Conservation (phyloP, 2,329 filamentous ascomycete genomes). For the Beauveria rudraprayagi region DNA sequence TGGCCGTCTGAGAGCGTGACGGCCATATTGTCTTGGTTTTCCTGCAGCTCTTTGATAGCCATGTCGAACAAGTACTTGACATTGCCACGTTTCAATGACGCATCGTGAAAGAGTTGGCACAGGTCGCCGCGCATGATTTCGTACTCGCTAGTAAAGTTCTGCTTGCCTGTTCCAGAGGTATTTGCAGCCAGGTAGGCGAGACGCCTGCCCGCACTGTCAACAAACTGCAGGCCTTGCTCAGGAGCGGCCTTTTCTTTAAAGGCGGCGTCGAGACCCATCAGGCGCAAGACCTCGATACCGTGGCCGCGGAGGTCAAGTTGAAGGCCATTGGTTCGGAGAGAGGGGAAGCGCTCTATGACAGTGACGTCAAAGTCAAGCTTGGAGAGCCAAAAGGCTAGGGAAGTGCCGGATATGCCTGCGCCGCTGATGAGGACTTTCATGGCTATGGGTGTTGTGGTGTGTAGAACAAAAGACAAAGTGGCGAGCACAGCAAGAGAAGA, state of each 20-base stretch:
- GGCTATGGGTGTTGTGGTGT: neutral
- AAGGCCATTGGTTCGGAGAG: conserved; percentile 38
- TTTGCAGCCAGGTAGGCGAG: conserved; percentile 31
- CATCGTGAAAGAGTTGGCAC: conserved; percentile 33
- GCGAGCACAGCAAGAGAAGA: too few species aligned
- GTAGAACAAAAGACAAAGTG: neutral
- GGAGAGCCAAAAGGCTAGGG: conserved; percentile 42
- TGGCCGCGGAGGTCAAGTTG: conserved; percentile 47
- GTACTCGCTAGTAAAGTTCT: conserved; percentile 38
- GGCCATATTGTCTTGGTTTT: conserved; percentile 24
- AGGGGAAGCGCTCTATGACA: conserved; percentile 31
- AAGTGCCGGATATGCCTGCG: conserved; percentile 27
- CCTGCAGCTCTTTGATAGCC: conserved; percentile 17
- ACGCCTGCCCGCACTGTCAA: conserved; percentile 30
- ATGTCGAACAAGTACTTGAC: conserved; percentile 23
- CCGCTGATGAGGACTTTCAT: conserved; percentile 27
- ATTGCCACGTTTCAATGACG: conserved; percentile 12
- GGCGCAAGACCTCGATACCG: conserved; percentile 40
- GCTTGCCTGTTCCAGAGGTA: conserved; percentile 16
- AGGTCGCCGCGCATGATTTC: conserved; percentile 50
- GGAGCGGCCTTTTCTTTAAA: conserved; percentile 34
- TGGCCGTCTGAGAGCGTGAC: conserved; percentile 36
- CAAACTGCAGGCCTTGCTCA: conserved; percentile 38
- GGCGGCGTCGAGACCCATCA: conserved; percentile 41
- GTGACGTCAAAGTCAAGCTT: conserved; percentile 31